Evolutionary conservation across 192 early-diverging fungal genomes (phyloP).

Genomic region (Backusella liffmaniae): DNA sequence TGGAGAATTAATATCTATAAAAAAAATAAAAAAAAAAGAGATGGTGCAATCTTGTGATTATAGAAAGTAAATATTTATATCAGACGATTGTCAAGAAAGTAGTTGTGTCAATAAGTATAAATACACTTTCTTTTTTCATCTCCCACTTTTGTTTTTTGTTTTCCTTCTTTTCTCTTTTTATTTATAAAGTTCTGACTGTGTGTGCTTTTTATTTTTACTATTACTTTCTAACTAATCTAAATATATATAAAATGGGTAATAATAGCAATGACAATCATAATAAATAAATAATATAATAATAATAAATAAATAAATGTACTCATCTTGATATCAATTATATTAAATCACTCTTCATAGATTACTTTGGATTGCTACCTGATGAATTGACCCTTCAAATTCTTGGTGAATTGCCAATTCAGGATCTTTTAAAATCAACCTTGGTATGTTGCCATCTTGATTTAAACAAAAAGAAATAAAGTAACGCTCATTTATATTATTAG

Average conservation of each 20-base stretch:
- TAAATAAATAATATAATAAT: neutral
- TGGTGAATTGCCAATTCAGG: constrained; percentile 14
- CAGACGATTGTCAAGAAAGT: constrained; percentile 12
- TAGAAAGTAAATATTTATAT: constrained; percentile 16
- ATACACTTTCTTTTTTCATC: neutral
- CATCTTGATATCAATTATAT: neutral
- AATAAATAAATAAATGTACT: too few relatives aligned
- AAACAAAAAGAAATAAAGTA: neutral
- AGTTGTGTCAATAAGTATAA: constrained; percentile 10
- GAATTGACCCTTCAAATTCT: constrained; percentile 32
- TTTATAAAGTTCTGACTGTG: neutral
- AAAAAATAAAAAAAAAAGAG: neutral
- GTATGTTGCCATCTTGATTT: constrained; percentile 11
- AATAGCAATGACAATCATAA: neutral
- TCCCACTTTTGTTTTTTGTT: neutral
- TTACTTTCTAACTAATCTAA: neutral
- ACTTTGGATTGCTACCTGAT: constrained; percentile 19
- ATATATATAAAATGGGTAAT: constrained; percentile 2
- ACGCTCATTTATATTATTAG: neutral
- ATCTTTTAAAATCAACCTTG: constrained; percentile 31
- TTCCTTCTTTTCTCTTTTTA: neutral
- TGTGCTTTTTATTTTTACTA: neutral
- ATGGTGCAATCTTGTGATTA: constrained; percentile 10
- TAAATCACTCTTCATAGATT: neutral
- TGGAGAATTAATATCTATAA: constrained; percentile 45